Evolutionary conservation across 2,329 filamentous ascomycete genomes (phyloP).

Genomic region (Exophiala sp.): DNA sequence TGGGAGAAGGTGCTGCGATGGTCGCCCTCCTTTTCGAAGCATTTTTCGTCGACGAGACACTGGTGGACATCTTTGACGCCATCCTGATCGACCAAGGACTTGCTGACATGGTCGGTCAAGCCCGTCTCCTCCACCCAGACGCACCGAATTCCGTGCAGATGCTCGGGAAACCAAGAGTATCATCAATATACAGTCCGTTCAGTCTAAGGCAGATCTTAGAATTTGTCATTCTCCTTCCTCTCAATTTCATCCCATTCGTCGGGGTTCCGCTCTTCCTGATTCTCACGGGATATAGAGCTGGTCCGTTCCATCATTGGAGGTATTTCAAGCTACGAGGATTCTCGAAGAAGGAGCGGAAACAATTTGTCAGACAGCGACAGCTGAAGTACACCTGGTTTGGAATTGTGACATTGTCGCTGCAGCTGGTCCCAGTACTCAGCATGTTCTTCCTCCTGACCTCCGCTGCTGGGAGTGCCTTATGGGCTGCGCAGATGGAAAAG

Average conservation of each 20-base stretch:
- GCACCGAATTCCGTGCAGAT: conserved; percentile 67
- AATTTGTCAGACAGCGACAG: conserved; percentile 59
- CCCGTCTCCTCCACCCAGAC: conserved; percentile 57
- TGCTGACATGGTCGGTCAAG: conserved; percentile 60
- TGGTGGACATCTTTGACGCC: conserved; percentile 79
- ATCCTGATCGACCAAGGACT: conserved; percentile 70
- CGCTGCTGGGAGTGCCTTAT: conserved; percentile 75
- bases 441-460: conserved; percentile 92
- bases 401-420: conserved; percentile 71
- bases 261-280: conserved; percentile 82
- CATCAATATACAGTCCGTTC: conserved; percentile 79
- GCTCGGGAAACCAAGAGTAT: conserved; percentile 72
- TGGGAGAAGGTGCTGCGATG: conserved; percentile 60
- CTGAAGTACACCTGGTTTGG: conserved; percentile 95
- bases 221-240: conserved; percentile 68
- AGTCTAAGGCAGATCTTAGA: conserved; percentile 86
- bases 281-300: conserved; percentile 78
- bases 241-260: conserved; percentile 80
- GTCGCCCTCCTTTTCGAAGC: conserved; percentile 66
- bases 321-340: conserved; percentile 79
- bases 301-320: conserved; percentile 83
- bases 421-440: conserved; percentile 83
- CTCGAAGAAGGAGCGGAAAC: conserved; percentile 65
- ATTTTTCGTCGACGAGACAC: conserved; percentile 72
- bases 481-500: conserved; percentile 73